phyloP scores from a whole-genome alignment of 495 filamentous ascomycete species.

The Sphaerosporella brunnea region DNA sequence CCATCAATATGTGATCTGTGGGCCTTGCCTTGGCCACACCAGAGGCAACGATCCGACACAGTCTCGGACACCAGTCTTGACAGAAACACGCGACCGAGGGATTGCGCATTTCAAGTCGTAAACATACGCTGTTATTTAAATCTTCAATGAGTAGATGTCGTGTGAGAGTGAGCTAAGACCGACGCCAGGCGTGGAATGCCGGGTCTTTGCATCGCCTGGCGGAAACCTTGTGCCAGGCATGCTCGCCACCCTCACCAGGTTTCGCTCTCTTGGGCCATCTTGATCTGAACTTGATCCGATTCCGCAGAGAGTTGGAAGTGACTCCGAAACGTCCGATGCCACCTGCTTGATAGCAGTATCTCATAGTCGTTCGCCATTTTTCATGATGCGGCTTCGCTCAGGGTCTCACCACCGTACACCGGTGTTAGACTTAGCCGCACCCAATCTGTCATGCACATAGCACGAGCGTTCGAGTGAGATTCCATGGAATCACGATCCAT shows the following conservation, averaged over 20 bases:
- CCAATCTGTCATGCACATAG: conserved; percentile 92
- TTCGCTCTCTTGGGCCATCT: conserved; percentile 99
- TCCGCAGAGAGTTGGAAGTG: conserved; percentile 95
- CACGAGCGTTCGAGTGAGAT: conserved; percentile 89
- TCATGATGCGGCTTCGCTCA: conserved; percentile 67
- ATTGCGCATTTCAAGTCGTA: conserved; percentile 98
- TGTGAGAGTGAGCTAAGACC: conserved; percentile 95
- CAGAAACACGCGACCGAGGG: conserved; percentile 84
- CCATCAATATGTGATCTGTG: conserved; percentile 93
- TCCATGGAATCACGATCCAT: conserved; percentile 99
- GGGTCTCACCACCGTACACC: conserved; percentile 97
- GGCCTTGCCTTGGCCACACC: conserved; percentile 98
- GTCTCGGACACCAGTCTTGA: conserved; percentile 98
- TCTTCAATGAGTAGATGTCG: conserved; percentile 99
- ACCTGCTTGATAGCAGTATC: conserved; percentile 98
- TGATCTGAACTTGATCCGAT: conserved; percentile 97
- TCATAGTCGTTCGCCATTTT: conserved; percentile 97
- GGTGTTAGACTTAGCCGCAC: conserved; percentile 97
- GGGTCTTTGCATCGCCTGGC: conserved; percentile 86
- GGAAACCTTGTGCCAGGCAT: conserved; percentile 98
- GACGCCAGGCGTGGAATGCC: conserved; percentile 96
- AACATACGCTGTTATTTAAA: conserved; percentile 93
- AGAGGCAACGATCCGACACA: conserved; percentile 94
- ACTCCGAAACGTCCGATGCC: conserved; percentile 97
- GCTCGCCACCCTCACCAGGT: conserved; percentile 94